phyloP scores from a whole-genome alignment of 768 basidiomycete species.

The Naganishia kalamii region DNA sequence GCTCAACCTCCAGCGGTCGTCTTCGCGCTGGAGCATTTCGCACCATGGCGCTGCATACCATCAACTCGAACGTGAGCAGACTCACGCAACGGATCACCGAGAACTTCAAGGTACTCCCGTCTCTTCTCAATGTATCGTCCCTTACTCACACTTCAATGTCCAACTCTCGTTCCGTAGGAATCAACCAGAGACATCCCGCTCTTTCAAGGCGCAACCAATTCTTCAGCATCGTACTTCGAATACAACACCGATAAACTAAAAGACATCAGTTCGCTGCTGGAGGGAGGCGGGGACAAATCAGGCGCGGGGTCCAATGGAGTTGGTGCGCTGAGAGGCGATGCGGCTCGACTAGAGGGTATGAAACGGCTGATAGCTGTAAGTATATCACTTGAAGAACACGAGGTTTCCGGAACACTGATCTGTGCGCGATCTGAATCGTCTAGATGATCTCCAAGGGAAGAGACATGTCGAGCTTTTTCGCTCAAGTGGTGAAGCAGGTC shows the following conservation, averaged over 20 bases:
- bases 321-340: constrained; percentile 54
- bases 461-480: constrained; percentile 87
- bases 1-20: background rate
- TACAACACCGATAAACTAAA: constrained; percentile 68
- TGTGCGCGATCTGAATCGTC: background rate
- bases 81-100: constrained; percentile 43
- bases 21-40: background rate
- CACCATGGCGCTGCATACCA: constrained; percentile 15
- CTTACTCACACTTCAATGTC: background rate
- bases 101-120: constrained; percentile 39
- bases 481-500: constrained; percentile 95
- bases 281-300: constrained; percentile 53
- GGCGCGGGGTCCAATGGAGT: background rate
- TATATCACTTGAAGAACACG: constrained; percentile 25
- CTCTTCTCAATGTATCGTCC: background rate
- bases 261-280: constrained; percentile 78
- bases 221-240: constrained; percentile 37
- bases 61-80: constrained; percentile 28
- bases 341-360: constrained; percentile 90
- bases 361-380: constrained; percentile 86
- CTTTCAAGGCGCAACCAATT: constrained; percentile 31
- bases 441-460: constrained; percentile 89
- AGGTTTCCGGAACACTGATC: background rate
- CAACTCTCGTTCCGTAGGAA: constrained; percentile 23
- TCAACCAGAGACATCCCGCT: constrained; percentile 43